phyloP scores from a whole-genome alignment of 179 eudicot species.

The Heliamphora ciliata region DNA sequence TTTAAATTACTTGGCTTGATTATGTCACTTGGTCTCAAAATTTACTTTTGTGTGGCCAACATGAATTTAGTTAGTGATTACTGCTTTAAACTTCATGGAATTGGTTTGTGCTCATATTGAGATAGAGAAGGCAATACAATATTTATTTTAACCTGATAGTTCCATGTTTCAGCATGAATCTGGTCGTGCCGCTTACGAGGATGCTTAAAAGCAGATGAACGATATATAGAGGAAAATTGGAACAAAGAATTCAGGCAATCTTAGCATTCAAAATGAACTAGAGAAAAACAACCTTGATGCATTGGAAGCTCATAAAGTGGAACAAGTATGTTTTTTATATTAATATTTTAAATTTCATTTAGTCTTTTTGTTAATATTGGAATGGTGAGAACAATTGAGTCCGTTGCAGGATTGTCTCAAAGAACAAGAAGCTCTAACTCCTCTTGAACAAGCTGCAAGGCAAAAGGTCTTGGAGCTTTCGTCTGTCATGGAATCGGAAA shows the following conservation, averaged over 20 bases:
- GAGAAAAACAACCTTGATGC: conserved; percentile 53
- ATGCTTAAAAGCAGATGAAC: conserved; percentile 65
- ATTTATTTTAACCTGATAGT: conserved; percentile 3
- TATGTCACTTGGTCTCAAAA: too few relatives aligned
- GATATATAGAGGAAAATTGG: conserved; percentile 44
- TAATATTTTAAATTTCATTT: not conserved
- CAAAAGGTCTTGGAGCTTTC: conserved; percentile 74
- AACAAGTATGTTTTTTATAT: conserved; percentile 47
- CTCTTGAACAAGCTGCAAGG: conserved; percentile 83
- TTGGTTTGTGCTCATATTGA: not conserved
- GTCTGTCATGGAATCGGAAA: conserved; percentile 76
- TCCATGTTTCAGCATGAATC: conserved; percentile 64
- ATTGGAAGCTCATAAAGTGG: conserved; percentile 54
- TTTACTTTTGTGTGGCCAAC: not conserved
- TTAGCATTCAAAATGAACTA: conserved; percentile 38
- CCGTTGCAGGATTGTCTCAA: conserved; percentile 54
- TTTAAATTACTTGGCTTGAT: too few relatives aligned
- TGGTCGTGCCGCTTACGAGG: conserved; percentile 59
- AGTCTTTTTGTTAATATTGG: too few relatives aligned
- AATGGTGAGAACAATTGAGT: not conserved
- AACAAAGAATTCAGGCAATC: conserved; percentile 41
- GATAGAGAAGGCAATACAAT: not conserved
- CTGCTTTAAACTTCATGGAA: not conserved
- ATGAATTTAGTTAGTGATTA: not conserved
- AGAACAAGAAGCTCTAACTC: conserved; percentile 69